Conservation (phyloP, 176 grass and related monocot species). For the Triticum urartu region DNA sequence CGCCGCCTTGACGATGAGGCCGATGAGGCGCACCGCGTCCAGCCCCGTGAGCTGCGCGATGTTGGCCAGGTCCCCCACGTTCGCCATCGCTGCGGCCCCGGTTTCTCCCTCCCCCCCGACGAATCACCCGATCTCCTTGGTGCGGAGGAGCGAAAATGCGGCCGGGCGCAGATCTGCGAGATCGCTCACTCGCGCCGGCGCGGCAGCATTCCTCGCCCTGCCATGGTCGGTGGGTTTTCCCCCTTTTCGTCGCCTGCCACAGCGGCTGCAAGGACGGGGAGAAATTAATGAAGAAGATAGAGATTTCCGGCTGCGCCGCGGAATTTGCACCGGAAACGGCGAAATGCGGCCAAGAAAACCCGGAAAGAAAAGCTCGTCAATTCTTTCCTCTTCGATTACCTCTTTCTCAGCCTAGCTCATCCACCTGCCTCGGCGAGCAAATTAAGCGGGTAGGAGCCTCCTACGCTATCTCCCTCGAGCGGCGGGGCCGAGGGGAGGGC, state of each 20-base stretch:
- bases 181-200: neutral
- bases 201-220: neutral
- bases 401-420: neutral
- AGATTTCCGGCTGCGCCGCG: neutral
- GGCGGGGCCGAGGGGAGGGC: neutral
- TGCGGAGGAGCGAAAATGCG: neutral
- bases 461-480: neutral
- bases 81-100: constrained; percentile 37
- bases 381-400: neutral
- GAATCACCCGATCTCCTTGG: neutral
- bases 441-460: neutral
- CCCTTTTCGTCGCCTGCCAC: neutral
- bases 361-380: neutral
- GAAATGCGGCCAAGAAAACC: neutral
- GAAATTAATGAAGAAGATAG: neutral
- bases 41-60: constrained; percentile 76
- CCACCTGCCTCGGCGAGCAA: neutral
- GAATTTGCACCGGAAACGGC: neutral
- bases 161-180: constrained; percentile 37
- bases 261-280: neutral
- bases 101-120: too few relatives aligned
- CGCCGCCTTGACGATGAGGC: constrained; percentile 67
- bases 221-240: neutral
- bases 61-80: constrained; percentile 50
- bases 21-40: constrained; percentile 68